phyloP scores from a whole-genome alignment of 305 asterid species.

The Fraxinus paxiana region DNA sequence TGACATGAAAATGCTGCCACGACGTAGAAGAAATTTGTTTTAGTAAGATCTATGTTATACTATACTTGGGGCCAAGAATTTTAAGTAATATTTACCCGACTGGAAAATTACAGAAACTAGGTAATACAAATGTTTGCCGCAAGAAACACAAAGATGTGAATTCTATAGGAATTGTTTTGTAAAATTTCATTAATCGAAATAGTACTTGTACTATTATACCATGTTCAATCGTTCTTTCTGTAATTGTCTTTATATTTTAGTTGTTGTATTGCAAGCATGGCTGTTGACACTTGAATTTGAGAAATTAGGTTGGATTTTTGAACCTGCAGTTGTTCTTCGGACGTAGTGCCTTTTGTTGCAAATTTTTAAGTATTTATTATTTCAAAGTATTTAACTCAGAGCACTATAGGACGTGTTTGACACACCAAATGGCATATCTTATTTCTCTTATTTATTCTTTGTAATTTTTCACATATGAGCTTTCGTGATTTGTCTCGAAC shows the following conservation, averaged over 20 bases:
- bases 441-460: background rate
- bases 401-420: background rate
- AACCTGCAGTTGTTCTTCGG: background rate
- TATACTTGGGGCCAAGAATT: slow-evolving; percentile 28
- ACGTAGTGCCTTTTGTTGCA: background rate
- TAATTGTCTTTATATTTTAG: slow-evolving; percentile 29
- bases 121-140: slow-evolving; percentile 25
- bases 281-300: slow-evolving; percentile 12
- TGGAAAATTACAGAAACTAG: slow-evolving; percentile 27
- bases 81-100: slow-evolving; percentile 15
- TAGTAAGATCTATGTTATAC: slow-evolving; percentile 8
- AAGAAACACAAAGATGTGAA: slow-evolving; percentile 22
- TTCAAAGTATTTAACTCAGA: background rate
- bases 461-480: background rate
- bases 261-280: slow-evolving; percentile 16
- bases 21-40: slow-evolving; percentile 11
- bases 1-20: background rate
- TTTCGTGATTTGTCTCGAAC: background rate
- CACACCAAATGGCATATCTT: background rate
- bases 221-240: slow-evolving; percentile 52
- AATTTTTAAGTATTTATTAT: background rate
- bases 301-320: slow-evolving; percentile 15
- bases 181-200: slow-evolving; percentile 21
- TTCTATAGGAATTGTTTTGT: slow-evolving; percentile 33
- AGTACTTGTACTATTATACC: slow-evolving; percentile 25